Conservation (phyloP, 371 early-diverging fungal genomes). For the Dichotomocladium elegans region DNA sequence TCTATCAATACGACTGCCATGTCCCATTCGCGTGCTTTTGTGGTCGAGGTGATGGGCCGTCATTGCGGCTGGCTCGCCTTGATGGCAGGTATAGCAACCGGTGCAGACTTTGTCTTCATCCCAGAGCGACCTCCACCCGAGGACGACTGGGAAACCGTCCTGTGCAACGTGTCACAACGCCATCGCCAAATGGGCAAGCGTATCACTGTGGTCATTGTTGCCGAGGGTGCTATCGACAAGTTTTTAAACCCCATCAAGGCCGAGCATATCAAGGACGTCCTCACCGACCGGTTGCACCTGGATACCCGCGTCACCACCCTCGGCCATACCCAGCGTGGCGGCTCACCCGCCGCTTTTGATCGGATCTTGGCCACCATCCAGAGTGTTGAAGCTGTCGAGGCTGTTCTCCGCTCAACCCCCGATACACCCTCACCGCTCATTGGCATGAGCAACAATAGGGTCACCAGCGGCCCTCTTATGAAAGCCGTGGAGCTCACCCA, state of each 20-base stretch:
- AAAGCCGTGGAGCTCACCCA: slow-evolving; percentile 92
- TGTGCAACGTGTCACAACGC: slow-evolving; percentile 72
- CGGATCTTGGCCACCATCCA: slow-evolving; percentile 93
- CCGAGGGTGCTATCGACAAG: slow-evolving; percentile 97
- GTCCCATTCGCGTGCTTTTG: slow-evolving; percentile 96
- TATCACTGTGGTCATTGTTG: slow-evolving; percentile 93
- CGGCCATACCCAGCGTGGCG: slow-evolving; percentile 99
- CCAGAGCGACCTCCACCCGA: slow-evolving; percentile 93
- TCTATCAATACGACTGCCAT: slow-evolving; percentile 91
- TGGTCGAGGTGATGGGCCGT: slow-evolving; percentile 99
- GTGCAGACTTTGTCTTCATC: slow-evolving; percentile 97
- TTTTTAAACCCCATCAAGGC: slow-evolving; percentile 88
- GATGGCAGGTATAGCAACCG: slow-evolving; percentile 79
- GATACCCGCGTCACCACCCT: slow-evolving; percentile 95
- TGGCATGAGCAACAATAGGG: slow-evolving; percentile 84
- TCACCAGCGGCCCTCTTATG: slow-evolving; percentile 84
- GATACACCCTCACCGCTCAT: slow-evolving; percentile 90
- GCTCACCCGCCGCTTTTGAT: slow-evolving; percentile 93
- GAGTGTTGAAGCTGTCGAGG: slow-evolving; percentile 96
- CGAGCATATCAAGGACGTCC: slow-evolving; percentile 78
- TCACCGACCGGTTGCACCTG: slow-evolving; percentile 76
- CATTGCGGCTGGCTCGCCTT: slow-evolving; percentile 99
- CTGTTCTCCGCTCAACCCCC: slow-evolving; percentile 81
- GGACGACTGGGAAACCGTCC: slow-evolving; percentile 83
- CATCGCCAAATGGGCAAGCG: slow-evolving; percentile 85